Evolutionary conservation across 2,329 filamentous ascomycete genomes (phyloP).

Genomic region (Laburnicola sp.): DNA sequence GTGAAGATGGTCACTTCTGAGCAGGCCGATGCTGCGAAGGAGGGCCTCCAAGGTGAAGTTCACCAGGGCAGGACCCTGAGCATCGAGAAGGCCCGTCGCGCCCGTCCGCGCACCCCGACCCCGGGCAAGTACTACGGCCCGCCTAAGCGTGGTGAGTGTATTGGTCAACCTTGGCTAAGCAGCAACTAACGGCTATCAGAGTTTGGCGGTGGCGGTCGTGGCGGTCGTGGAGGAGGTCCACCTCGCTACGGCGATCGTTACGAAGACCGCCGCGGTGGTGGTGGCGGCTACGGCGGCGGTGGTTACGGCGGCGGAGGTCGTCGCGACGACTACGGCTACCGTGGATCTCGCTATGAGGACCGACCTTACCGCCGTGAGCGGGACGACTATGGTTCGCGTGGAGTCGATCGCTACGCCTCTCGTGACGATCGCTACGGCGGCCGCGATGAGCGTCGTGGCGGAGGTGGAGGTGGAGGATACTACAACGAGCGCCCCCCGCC

Average conservation of each 20-base stretch:
- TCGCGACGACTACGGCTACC: constrained; percentile 50
- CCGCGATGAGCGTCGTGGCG: constrained; percentile 55
- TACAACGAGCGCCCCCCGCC: constrained; percentile 58
- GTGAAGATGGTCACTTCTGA: constrained; percentile 98
- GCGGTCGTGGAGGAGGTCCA: constrained; percentile 54
- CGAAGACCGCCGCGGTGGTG: constrained; percentile 54
- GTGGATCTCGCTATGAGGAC: constrained; percentile 43
- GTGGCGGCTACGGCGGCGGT: constrained; percentile 43
- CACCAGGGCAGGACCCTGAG: constrained; percentile 94
- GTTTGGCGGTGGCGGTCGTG: constrained; percentile 53
- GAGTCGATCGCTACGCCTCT: constrained; percentile 51
- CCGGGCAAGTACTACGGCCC: constrained; percentile 99
- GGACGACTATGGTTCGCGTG: constrained; percentile 44
- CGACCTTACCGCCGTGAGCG: constrained; percentile 51
- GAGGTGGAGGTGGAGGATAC: constrained; percentile 60
- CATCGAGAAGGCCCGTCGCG: constrained; percentile 98
- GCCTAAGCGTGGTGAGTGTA: constrained; percentile 83
- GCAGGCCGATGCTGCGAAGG: constrained; percentile 94
- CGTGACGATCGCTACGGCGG: constrained; percentile 55
- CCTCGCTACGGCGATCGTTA: constrained; percentile 55
- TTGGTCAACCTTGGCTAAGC: constrained; percentile 6
- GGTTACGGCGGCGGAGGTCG: constrained; percentile 33
- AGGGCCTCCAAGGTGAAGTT: constrained; percentile 90
- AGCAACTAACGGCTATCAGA: constrained; percentile 39
- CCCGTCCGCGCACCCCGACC: constrained; percentile 90